Conservation (phyloP, 192 early-diverging fungal genomes). For the Thoreauomyces humboldtii region DNA sequence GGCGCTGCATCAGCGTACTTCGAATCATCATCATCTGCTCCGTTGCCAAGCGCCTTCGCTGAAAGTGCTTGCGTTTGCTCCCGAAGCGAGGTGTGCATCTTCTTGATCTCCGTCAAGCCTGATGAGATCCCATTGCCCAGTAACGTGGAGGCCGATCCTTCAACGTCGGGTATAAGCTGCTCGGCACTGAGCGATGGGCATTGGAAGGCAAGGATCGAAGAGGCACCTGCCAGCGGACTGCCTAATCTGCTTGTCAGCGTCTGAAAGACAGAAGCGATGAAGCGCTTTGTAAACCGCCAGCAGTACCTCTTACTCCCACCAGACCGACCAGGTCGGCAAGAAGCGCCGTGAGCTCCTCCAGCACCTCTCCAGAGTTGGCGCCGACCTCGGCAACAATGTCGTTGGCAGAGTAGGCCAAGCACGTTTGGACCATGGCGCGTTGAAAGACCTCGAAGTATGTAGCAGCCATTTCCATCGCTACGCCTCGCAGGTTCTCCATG, state of each 20-base stretch:
- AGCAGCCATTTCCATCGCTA: conserved; percentile 7
- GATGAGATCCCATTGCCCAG: too few species aligned
- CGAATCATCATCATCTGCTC: too few species aligned
- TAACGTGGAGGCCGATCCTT: too few species aligned
- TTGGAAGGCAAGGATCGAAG: conserved; percentile 9
- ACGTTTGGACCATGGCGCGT: conserved; percentile 10
- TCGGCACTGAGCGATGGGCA: conserved; percentile 7
- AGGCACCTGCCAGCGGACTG: conserved; percentile 21
- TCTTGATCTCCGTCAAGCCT: not conserved
- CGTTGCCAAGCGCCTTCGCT: too few species aligned
- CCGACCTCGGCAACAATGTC: not conserved
- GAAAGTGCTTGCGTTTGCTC: not conserved
- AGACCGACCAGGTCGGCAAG: conserved; percentile 20
- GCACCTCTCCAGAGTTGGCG: not conserved
- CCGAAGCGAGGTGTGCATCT: conserved; percentile 3
- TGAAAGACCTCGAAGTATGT: conserved; percentile 26
- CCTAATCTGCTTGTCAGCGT: not conserved
- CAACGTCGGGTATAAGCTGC: conserved; percentile 10
- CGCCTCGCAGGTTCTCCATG: conserved; percentile 1
- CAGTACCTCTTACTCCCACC: conserved; percentile 15
- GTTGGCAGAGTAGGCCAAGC: not conserved
- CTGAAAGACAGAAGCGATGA: not conserved
- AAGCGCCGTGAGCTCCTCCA: conserved; percentile 7
- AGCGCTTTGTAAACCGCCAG: not conserved
- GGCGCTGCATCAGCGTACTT: too few species aligned